phyloP scores from a whole-genome alignment of 2,329 filamentous ascomycete species.

The Colletotrichum orchidophilum region DNA sequence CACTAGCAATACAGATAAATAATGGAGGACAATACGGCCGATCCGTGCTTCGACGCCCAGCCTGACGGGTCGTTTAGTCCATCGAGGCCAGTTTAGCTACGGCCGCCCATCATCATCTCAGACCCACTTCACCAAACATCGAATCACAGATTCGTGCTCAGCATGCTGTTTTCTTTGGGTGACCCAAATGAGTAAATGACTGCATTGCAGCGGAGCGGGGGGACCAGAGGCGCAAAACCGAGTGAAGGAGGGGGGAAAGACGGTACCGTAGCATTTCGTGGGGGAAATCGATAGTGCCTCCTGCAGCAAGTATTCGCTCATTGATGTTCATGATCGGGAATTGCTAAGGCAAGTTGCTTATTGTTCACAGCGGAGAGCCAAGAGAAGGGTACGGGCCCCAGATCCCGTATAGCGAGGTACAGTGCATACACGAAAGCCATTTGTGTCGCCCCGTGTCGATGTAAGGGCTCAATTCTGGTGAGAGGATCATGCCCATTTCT shows the following conservation, averaged over 20 bases:
- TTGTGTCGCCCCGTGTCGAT: not conserved
- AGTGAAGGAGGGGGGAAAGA: not conserved
- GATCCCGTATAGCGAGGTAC: conserved; percentile 2
- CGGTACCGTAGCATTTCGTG: conserved; percentile 28
- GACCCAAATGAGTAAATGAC: too few species aligned
- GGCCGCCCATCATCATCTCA: not conserved
- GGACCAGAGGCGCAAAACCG: not conserved
- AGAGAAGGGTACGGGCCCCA: not conserved
- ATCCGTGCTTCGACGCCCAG: conserved; percentile 1
- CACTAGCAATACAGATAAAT: not conserved
- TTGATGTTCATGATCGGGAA: not conserved
- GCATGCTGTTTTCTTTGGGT: too few species aligned
- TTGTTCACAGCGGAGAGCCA: not conserved
- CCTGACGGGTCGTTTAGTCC: conserved; percentile 3
- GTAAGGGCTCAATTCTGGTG: not conserved
- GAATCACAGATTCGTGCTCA: too few species aligned
- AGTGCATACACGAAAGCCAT: conserved; percentile 29
- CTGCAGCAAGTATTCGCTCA: not conserved
- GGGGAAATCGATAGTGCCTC: conserved; percentile 19
- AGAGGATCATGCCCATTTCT: not conserved
- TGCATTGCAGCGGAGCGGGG: too few species aligned
- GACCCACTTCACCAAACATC: too few species aligned
- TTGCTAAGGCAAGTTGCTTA: not conserved
- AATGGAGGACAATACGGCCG: not conserved
- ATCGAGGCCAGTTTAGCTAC: not conserved